Evolutionary conservation across 768 basidiomycete genomes (phyloP).

Genomic region (Tylopilus cervinicoccineus): DNA sequence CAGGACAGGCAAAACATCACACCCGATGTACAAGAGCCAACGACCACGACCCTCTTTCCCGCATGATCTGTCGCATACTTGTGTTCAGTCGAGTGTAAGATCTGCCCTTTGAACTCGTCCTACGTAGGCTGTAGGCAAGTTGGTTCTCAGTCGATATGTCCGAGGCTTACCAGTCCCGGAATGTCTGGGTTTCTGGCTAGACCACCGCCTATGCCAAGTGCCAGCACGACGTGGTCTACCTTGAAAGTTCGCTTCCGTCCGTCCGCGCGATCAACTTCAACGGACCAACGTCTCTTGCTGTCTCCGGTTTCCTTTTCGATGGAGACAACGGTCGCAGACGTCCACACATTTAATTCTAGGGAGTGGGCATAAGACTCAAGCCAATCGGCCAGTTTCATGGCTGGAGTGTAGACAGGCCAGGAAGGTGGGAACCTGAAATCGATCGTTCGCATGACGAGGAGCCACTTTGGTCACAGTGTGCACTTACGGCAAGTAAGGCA

Average conservation of each 20-base stretch:
- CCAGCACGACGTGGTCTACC: slow-evolving; percentile 48
- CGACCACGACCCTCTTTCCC: slow-evolving; percentile 69
- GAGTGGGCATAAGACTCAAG: slow-evolving; percentile 58
- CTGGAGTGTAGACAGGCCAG: slow-evolving; percentile 58
- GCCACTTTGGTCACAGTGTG: neutral
- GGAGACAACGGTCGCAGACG: slow-evolving; percentile 35
- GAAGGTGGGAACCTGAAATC: slow-evolving; percentile 47
- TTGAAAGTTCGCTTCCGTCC: slow-evolving; percentile 37
- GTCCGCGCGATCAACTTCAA: slow-evolving; percentile 35
- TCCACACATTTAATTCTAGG: slow-evolving; percentile 65
- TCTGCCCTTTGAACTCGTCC: slow-evolving; percentile 59
- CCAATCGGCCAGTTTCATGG: slow-evolving; percentile 59
- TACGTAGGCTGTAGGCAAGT: slow-evolving; percentile 18
- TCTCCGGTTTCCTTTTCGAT: slow-evolving; percentile 27
- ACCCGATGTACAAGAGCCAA: slow-evolving; percentile 65
- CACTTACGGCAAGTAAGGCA: slow-evolving; percentile 54
- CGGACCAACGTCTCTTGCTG: slow-evolving; percentile 40
- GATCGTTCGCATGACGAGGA: neutral
- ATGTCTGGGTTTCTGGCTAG: slow-evolving; percentile 41
- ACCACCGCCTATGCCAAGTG: slow-evolving; percentile 46
- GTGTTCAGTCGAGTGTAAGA: slow-evolving; percentile 58
- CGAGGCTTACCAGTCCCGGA: slow-evolving; percentile 38
- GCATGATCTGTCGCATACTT: slow-evolving; percentile 49
- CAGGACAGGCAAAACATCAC: slow-evolving; percentile 19
- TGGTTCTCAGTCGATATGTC: neutral